Conservation (phyloP, 164 flowering plant genomes). For the Stephania yunnanensis region DNA sequence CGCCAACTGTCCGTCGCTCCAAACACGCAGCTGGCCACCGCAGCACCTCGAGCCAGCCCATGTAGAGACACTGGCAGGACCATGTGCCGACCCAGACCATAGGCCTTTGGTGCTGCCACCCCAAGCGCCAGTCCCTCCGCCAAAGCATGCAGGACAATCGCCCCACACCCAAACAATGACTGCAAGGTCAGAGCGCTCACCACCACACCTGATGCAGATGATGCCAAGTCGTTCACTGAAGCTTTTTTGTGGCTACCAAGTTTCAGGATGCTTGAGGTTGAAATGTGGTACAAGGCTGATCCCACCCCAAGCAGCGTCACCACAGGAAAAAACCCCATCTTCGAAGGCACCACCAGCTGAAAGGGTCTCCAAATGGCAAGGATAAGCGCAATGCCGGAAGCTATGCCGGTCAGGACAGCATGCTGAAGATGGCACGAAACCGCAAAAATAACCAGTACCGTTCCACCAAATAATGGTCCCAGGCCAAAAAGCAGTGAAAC, state of each 20-base stretch:
- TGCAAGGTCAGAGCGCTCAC: slow-evolving; percentile 69
- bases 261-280: slow-evolving; percentile 42
- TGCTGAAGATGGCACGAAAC: slow-evolving; percentile 71
- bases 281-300: slow-evolving; percentile 36
- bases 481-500: slow-evolving; percentile 90
- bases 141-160: slow-evolving; percentile 72
- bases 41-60: slow-evolving; percentile 94
- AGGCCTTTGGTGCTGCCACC: slow-evolving; percentile 96
- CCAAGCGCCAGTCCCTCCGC: slow-evolving; percentile 93
- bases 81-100: slow-evolving; percentile 88
- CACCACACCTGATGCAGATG: slow-evolving; percentile 36
- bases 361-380: slow-evolving; percentile 88
- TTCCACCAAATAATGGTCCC: slow-evolving; percentile 88
- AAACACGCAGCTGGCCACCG: slow-evolving; percentile 84
- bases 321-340: slow-evolving; percentile 56
- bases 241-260: slow-evolving; percentile 41
- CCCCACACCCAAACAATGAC: slow-evolving; percentile 71
- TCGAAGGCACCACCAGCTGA: slow-evolving; percentile 60
- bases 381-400: slow-evolving; percentile 88
- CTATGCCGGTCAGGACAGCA: slow-evolving; percentile 72
- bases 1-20: slow-evolving; percentile 94
- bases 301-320: slow-evolving; percentile 47
- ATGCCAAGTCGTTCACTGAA: slow-evolving; percentile 36
- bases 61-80: slow-evolving; percentile 87
- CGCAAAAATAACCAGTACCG: slow-evolving; percentile 61